Base-by-base conservation (phyloP, 768 basidiomycete species). In the Boletellus ananiceps region DNA sequence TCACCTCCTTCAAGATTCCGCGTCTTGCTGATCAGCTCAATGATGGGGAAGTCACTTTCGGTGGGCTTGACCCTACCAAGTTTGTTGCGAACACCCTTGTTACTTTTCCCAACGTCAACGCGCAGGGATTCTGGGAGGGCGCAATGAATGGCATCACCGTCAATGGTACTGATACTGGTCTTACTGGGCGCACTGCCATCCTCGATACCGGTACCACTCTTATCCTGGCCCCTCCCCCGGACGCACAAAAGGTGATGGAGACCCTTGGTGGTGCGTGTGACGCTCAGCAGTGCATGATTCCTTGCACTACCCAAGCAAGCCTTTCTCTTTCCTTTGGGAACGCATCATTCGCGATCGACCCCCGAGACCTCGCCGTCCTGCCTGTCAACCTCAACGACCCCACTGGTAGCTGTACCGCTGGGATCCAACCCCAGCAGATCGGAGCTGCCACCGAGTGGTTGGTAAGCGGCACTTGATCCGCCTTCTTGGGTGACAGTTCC, bases 1-100 rank as follows among this genome's bases (percentile, higher is more conserved):
- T 93, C 60, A 78, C 81, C 9, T 87, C 88, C 8, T 91, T 79
- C 78, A 91, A 87, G 71, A 81, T 94, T 48, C 75, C 87, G 2
- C 86, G 91, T 49, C 69, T 84, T 31, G 74, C 78, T 8, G 88
- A 92, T 61, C 69, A 76, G 57, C 63, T 68, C 16, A 71, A 77
- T 47, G 85, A 90, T 56, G 90, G 90, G 44, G 77, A 89, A 68
- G 77, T 93, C 50, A 89, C 89, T 8, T 87, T 93, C 54, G 91
- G 90, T 31, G 84, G 77, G 12, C 74, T 90, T 31, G 87, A 93
- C 67, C 12, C 69, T 8, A 71, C 77, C 53, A 89, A 91, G 67
- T 88, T 89, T 63, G 76, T 83, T 56, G 47, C 74, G 6, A 51
- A 58, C 15, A 83, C 86, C 2, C 72, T 88, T 33, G 73, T 78